Evolutionary conservation across 495 filamentous ascomycete species (phyloP).

Genomic region (Trichoderma asperelloides): DNA sequence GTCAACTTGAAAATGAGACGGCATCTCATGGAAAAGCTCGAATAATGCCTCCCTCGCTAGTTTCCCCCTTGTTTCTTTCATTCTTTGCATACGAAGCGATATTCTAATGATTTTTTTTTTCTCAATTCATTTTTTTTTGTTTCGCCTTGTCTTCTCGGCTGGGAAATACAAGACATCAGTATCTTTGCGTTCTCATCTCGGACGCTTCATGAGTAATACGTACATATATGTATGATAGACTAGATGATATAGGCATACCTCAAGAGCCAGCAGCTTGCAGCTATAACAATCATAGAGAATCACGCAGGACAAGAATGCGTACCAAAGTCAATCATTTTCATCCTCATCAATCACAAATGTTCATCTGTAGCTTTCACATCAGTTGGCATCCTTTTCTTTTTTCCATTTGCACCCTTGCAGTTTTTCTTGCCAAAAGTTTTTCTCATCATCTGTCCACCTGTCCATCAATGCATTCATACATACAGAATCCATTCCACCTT

Average conservation of each 20-base stretch:
- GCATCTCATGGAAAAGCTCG: conserved; percentile 35
- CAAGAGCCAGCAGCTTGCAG: too few relatives aligned
- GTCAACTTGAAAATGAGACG: conserved; percentile 69
- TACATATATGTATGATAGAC: too few relatives aligned
- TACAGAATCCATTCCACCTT: not conserved
- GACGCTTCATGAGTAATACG: too few relatives aligned
- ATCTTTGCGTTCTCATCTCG: not conserved
- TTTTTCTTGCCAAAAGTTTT: not conserved
- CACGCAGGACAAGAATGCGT: too few relatives aligned
- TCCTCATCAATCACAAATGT: not conserved
- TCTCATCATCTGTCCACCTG: too few relatives aligned
- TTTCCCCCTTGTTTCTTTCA: not conserved
- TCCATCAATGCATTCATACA: not conserved
- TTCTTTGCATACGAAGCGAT: not conserved
- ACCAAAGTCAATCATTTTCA: too few relatives aligned
- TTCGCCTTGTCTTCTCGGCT: not conserved
- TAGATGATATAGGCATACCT: too few relatives aligned
- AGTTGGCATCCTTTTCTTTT: not conserved
- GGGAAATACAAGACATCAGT: not conserved
- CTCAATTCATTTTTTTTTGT: not conserved
- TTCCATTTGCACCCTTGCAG: not conserved
- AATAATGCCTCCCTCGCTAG: conserved; percentile 13
- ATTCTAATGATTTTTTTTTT: not conserved
- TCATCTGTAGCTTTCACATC: not conserved
- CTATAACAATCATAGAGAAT: too few relatives aligned